A percentile compares a stretch with the other conserved stretches of the same genome.
phyloP scores from a whole-genome alignment of 2,329 filamentous ascomycete species.

The Cladosporium sp. region DNA sequence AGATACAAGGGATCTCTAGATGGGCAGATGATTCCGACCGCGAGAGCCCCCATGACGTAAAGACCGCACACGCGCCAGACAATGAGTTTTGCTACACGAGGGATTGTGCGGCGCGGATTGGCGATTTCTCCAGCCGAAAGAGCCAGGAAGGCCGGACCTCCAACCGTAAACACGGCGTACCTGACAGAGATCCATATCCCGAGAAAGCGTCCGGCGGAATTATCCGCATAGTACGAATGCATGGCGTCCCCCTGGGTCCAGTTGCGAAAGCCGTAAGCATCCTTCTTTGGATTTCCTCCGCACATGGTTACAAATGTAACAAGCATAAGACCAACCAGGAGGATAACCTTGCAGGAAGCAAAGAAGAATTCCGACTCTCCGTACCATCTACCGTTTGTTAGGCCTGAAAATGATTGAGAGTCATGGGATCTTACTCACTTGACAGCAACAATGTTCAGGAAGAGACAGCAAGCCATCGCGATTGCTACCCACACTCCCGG shows the following conservation, averaged over 20 bases:
- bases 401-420: constrained; percentile 39
- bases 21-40: constrained; percentile 27
- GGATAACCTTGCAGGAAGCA: constrained; percentile 30
- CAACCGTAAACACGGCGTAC: constrained; percentile 62
- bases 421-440: background rate
- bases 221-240: constrained; percentile 13
- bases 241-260: constrained; percentile 37
- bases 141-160: constrained; percentile 17
- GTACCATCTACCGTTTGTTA: constrained; percentile 6
- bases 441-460: constrained; percentile 57
- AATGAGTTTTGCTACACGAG: constrained; percentile 24
- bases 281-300: constrained; percentile 25
- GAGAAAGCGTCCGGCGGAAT: constrained; percentile 11
- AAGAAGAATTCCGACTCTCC: constrained; percentile 19
- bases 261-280: constrained; percentile 17
- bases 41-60: constrained; percentile 8
- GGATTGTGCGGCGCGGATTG: constrained; percentile 25
- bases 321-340: constrained; percentile 28
- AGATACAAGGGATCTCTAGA: constrained; percentile 23
- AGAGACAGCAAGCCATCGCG: constrained; percentile 57
- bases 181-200: constrained; percentile 66
- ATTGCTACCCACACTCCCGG: constrained; percentile 49
- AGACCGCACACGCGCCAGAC: constrained; percentile 25
- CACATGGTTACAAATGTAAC: constrained; percentile 31
- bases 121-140: constrained; percentile 27